Evolutionary conservation across 495 filamentous ascomycete species (phyloP).

Genomic region (Neurospora sublineolata): DNA sequence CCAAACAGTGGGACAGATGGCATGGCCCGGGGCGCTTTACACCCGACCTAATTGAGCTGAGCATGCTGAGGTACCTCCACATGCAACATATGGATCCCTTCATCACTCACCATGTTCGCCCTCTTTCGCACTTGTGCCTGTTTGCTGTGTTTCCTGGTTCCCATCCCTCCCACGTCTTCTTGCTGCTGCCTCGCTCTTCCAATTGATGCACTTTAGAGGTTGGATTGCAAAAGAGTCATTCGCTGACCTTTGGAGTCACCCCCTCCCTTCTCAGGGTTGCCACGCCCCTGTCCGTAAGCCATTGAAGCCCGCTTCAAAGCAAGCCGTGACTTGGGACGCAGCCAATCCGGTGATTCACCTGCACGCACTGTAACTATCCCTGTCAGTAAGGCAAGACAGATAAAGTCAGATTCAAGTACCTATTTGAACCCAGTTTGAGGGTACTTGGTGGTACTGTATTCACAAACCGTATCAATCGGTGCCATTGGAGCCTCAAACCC

Average conservation of each 20-base stretch:
- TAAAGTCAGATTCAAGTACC: neutral
- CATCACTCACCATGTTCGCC: neutral
- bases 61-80: neutral
- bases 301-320: neutral
- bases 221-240: neutral
- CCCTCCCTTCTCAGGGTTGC: neutral
- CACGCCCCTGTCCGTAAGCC: neutral
- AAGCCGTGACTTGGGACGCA: neutral
- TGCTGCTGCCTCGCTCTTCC: neutral
- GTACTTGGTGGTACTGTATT: neutral
- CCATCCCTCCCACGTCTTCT: neutral
- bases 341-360: neutral
- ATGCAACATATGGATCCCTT: neutral
- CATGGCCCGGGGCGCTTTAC: neutral
- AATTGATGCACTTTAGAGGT: neutral
- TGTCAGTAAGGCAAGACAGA: neutral
- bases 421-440: neutral
- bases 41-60: neutral
- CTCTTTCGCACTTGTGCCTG: neutral
- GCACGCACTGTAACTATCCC: neutral
- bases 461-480: neutral
- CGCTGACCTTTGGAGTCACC: neutral
- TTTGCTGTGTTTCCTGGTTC: neutral
- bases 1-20: neutral
- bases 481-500: neutral